Evolutionary conservation across 768 basidiomycete species (phyloP), one percentile per base, ranked within the genome.

Genomic region (Amanita rimosa): DNA sequence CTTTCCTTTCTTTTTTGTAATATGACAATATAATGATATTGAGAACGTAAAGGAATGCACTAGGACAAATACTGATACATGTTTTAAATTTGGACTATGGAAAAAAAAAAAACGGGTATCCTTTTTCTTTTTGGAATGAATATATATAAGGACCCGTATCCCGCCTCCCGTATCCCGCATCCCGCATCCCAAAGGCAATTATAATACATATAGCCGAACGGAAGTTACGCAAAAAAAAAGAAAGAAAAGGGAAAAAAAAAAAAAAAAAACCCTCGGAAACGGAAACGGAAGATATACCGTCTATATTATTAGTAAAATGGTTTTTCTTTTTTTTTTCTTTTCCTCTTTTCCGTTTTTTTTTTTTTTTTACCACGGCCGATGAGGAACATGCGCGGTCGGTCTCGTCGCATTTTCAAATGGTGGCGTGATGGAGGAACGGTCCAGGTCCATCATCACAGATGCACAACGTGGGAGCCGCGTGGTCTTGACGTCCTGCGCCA

Each of bases 351-450:
- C n/a, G n/a, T n/a, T n/a, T n/a, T n/a, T n/a, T n/a, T n/a, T n/a
- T n/a, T n/a, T 26, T 26, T 27, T 42, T 49, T 49, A 49, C 48
- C 48, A 49, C 13, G 48, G 48, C 9, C 48, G 48, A 34, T 49
- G 38, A n/a, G 48, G 48, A 17, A 35, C 8, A 14, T 41, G 48
- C 16, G 7, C 26, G 13, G 17, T 19, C 8, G 48, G 21, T 31
- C 31, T 11, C 33, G 17, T 6, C 11, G 9, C 27, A 22, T 48
- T 22, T 22, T 16, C 47, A 41, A 9, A 11, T 26, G 24, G n/a
- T n/a, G 31, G 48, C n/a, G 19, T n/a, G 4, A 14, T 37, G 21
- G 17, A 16, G 14, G n/a, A n/a, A n/a, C 16, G 19, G 14, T n/a
- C 34, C 19, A 43, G 19, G 33, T 24, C 35, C 48, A 42, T 33